phyloP scores from a whole-genome alignment of 1,139 yeast genomes.

The Protomyces inundatus region DNA sequence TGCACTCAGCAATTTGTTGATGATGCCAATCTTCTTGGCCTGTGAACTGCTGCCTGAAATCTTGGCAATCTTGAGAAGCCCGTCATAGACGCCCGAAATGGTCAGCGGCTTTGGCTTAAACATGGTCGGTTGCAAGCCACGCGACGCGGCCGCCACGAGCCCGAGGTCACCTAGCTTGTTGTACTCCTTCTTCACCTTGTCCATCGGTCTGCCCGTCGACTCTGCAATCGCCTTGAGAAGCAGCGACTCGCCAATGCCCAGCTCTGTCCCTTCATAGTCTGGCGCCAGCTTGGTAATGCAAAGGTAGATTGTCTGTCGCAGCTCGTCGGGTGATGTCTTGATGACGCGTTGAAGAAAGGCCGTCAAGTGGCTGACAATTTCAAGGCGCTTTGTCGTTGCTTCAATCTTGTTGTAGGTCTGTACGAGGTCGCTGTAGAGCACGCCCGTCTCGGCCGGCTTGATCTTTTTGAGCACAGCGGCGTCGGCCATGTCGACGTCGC shows the following conservation, averaged over 20 bases:
- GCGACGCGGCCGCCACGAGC: constrained; percentile 73
- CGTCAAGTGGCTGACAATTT: constrained; percentile 31
- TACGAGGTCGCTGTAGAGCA: constrained; percentile 23
- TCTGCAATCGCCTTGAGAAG: constrained; percentile 84
- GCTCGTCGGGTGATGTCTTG: constrained; percentile 27
- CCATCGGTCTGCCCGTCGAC: constrained; percentile 73
- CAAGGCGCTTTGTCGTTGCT: constrained; percentile 33
- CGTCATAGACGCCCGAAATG: constrained; percentile 64
- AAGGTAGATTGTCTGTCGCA: constrained; percentile 32
- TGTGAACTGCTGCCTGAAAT: constrained; percentile 84
- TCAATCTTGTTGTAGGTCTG: constrained; percentile 29
- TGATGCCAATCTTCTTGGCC: constrained; percentile 63
- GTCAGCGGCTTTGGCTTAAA: constrained; percentile 81
- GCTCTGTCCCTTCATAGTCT: constrained; percentile 80
- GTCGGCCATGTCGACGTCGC: not conserved
- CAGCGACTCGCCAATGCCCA: constrained; percentile 69
- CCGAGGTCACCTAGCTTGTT: constrained; percentile 87
- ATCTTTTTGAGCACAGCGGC: not conserved
- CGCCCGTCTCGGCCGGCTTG: constrained; percentile 2
- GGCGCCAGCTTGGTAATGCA: constrained; percentile 82
- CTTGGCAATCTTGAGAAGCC: constrained; percentile 69
- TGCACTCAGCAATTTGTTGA: constrained; percentile 78
- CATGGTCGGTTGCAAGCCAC: constrained; percentile 86
- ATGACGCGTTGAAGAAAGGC: constrained; percentile 31
- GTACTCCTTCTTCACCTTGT: constrained; percentile 68